These are phyloP conservation scores for Rhododendron molle DNA, from an alignment of 148 eudicot species.

Conservation along the genomic window DNA sequence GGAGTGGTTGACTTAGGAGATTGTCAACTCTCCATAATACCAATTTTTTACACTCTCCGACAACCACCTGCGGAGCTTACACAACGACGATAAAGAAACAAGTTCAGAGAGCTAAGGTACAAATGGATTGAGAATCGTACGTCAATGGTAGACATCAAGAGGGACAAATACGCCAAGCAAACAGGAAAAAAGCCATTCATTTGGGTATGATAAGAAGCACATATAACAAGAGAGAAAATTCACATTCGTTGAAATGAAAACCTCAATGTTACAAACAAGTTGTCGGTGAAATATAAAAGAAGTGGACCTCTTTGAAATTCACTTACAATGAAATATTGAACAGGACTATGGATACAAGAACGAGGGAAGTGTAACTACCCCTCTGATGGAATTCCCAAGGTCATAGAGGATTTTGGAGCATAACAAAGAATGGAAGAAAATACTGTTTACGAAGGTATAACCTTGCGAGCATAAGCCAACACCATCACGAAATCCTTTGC, in stretches of 20 bases:
- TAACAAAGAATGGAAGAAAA: slow-evolving; percentile 1
- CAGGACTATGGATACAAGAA: neutral
- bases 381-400: neutral
- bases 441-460: slow-evolving; percentile 5
- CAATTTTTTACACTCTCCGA: neutral
- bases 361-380: neutral
- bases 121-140: neutral
- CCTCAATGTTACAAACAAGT: neutral
- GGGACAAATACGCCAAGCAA: neutral
- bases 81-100: neutral
- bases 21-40: neutral
- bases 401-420: neutral
- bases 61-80: neutral
- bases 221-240: neutral
- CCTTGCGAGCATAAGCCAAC: slow-evolving; percentile 44
- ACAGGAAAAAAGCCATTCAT: neutral
- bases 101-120: neutral
- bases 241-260: neutral
- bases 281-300: neutral
- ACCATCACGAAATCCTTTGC: slow-evolving; percentile 68
- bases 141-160: neutral
- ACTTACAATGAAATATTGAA: neutral
- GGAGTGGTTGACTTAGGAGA: neutral
- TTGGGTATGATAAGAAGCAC: neutral
- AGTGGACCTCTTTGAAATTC: neutral